These are phyloP conservation scores for Sicyos edulis DNA, from an alignment of 306 rosid species.

Conservation along the genomic window DNA sequence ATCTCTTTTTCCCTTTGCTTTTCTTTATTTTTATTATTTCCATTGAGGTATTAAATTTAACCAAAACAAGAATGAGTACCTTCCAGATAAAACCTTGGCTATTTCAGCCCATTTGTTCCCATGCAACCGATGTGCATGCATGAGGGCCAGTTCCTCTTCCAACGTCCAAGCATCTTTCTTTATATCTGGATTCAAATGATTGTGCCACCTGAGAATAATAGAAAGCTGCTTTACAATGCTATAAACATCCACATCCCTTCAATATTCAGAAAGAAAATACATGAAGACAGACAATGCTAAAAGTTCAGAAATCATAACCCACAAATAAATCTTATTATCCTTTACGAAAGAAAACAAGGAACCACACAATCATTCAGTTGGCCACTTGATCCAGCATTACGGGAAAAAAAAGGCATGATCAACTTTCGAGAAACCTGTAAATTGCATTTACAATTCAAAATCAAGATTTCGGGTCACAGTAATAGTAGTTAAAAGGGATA, in stretches of 20 bases:
- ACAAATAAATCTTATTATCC: neutral
- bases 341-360: neutral
- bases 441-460: slow-evolving; percentile 8
- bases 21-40: neutral
- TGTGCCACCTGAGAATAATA: slow-evolving; percentile 81
- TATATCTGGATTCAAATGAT: slow-evolving; percentile 92
- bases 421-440: neutral
- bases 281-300: neutral
- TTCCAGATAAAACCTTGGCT: slow-evolving; percentile 87
- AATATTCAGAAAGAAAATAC: neutral
- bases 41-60: neutral
- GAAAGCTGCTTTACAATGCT: slow-evolving; percentile 1
- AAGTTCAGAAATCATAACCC: neutral
- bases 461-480: neutral
- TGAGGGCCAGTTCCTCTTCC: slow-evolving; percentile 81
- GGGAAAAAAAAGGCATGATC: neutral
- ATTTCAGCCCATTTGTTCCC: slow-evolving; percentile 99
- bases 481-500: slow-evolving; percentile 25
- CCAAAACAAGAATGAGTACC: slow-evolving; percentile 41
- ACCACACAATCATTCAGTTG: neutral
- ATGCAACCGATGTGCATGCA: slow-evolving; percentile 71
- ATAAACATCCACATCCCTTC: neutral
- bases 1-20: neutral
- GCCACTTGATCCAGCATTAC: neutral
- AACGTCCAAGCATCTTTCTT: slow-evolving; percentile 89